Evolutionary conservation across 306 rosid genomes (phyloP).

Genomic region (Corylus heterophylla): DNA sequence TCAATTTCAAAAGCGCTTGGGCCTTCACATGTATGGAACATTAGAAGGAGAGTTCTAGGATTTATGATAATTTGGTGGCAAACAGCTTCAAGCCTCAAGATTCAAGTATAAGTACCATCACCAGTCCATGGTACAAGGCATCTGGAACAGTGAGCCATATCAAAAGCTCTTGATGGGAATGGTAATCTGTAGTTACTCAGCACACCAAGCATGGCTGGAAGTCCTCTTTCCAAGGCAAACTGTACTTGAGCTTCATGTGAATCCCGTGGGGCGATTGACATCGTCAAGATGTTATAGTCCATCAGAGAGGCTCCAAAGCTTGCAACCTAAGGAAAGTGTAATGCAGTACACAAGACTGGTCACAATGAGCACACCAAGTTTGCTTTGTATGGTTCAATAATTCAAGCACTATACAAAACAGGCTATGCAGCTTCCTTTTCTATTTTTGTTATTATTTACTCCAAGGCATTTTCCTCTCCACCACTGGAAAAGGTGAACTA

Average conservation of each 20-base stretch:
- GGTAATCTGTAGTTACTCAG: conserved; percentile 51
- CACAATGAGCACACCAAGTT: background rate
- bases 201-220: conserved; percentile 64
- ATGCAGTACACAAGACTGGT: background rate
- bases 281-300: conserved; percentile 47
- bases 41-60: background rate
- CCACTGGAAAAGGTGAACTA: background rate
- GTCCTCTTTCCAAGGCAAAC: conserved; percentile 67
- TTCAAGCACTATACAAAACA: background rate
- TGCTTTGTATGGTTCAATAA: background rate
- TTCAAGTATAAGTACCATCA: conserved; percentile 38
- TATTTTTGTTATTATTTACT: background rate
- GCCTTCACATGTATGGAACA: background rate
- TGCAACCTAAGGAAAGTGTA: conserved; percentile 46
- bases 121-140: conserved; percentile 60
- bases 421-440: background rate
- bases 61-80: background rate
- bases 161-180: conserved; percentile 61
- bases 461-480: background rate
- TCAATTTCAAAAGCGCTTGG: background rate
- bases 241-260: conserved; percentile 54
- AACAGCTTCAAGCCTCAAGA: background rate
- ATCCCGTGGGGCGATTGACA: conserved; percentile 65
- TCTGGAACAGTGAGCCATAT: conserved; percentile 67
- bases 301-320: conserved; percentile 58